These are phyloP conservation scores for Geotrichum australiense DNA, from an alignment of 1,139 yeast species.

Conservation along the genomic window DNA sequence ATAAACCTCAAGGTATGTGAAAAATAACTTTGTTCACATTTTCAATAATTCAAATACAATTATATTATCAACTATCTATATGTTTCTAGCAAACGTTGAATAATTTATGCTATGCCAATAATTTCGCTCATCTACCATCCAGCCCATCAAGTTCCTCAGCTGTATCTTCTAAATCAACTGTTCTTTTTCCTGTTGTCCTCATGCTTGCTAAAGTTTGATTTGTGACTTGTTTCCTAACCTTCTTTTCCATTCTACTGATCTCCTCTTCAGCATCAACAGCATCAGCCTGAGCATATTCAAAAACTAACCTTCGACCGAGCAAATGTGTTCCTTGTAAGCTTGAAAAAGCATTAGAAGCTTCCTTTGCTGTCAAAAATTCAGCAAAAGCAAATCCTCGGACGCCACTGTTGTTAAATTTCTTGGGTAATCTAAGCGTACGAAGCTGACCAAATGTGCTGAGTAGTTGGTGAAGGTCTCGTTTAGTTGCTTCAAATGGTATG, in stretches of 20 bases:
- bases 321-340: conserved; percentile 94
- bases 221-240: conserved; percentile 73
- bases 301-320: conserved; percentile 90
- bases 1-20: too few species aligned
- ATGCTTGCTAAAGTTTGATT: conserved; percentile 63
- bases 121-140: conserved; percentile 11
- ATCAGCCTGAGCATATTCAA: conserved; percentile 86
- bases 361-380: conserved; percentile 80
- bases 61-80: too few species aligned
- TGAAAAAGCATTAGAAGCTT: conserved; percentile 93
- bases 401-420: conserved; percentile 69
- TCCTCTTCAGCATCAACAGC: conserved; percentile 82
- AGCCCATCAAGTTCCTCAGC: conserved; percentile 26
- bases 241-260: conserved; percentile 80
- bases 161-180: conserved; percentile 60
- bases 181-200: conserved; percentile 68
- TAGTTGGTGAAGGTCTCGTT: conserved; percentile 83
- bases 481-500: conserved; percentile 91
- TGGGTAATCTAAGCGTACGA: conserved; percentile 92
- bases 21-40: too few species aligned
- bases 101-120: neutral
- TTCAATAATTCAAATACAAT: too few species aligned
- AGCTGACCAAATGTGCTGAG: conserved; percentile 92
- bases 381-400: conserved; percentile 93
- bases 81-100: too few species aligned